Base-by-base conservation (phyloP, 2,329 filamentous ascomycete genomes). In the Conoideocrella luteorostrata region DNA sequence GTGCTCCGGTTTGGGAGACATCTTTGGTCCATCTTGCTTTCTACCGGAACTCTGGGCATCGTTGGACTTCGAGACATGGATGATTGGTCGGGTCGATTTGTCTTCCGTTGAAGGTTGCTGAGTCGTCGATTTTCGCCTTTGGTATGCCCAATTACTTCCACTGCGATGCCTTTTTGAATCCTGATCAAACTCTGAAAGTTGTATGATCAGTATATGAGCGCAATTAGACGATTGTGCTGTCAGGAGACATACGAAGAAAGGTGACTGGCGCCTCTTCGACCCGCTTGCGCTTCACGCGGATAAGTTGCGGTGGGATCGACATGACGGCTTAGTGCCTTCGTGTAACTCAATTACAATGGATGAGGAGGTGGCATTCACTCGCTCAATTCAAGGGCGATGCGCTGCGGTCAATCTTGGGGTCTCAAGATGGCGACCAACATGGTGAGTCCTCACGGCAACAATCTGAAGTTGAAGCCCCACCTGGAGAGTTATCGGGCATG, bases 211-310 rank as follows among this genome's bases (percentile, higher is more conserved):
- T 28, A 7, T 23, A 11, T 20, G 15, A 7, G 7, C 26, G 18
- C 1, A 54, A 53, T 44, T 36, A 45, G 39, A 11, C 6, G 7
- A 33, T 28, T 18, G 15, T 23, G 15, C 7, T n/a, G 36, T 4
- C 11, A 15, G 30, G 12, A n/a, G 39, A 63, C 72, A 49, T 55
- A 80, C 75, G 70, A 37, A 80, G 68, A 52, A 76, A 77, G 42
- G 75, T 70, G 40, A 80, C 71, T 4, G 76, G 74, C 11, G 66
- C 63, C 46, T 75, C 70, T 13, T 72, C 73, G 40, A 69, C 71
- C 32, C 74, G 72, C 63, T 80, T 80, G 55, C 77, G 75, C 68
- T 80, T 80, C 51, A 81, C 72, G 45, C 74, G 72, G 59, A 81
- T 80, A 39, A 76, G 63, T 48, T 77, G 71, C 21, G 77, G 77